Conservation (phyloP, 2,329 filamentous ascomycete species). For the Scolecobasidium constrictum region DNA sequence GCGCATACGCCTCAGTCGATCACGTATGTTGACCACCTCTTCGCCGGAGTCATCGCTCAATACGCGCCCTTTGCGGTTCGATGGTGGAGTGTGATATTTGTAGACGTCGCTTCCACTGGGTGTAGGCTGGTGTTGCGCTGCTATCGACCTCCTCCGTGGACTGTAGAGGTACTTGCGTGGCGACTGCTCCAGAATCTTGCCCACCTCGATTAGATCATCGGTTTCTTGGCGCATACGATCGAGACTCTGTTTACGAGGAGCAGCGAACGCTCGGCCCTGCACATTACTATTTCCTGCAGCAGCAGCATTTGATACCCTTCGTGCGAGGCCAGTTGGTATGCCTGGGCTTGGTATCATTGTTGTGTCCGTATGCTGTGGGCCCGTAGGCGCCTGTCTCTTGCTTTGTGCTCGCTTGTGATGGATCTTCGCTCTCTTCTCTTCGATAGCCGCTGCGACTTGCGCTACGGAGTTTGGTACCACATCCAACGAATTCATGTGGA, state of each 20-base stretch:
- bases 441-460: conserved; percentile 44
- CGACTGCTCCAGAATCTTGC: conserved; percentile 29
- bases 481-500: conserved; percentile 48
- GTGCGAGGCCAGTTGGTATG: conserved; percentile 8
- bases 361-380: neutral
- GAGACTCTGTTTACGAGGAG: conserved; percentile 39
- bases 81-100: conserved; percentile 15
- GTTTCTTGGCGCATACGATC: conserved; percentile 32
- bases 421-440: conserved; percentile 33
- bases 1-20: conserved; percentile 8
- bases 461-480: conserved; percentile 44
- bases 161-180: conserved; percentile 28
- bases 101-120: conserved; percentile 10
- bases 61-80: conserved; percentile 15
- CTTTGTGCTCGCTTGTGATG: neutral
- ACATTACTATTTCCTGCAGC: conserved; percentile 13
- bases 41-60: conserved; percentile 11
- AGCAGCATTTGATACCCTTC: conserved; percentile 2
- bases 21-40: conserved; percentile 6
- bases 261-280: conserved; percentile 42
- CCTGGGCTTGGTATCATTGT: conserved; percentile 12
- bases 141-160: conserved; percentile 7
- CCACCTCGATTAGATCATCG: conserved; percentile 30
- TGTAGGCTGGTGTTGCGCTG: neutral
- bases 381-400: neutral